Percentiles rank a stretch among this genome's conserved stretches.
Conservation (phyloP, 140 eudicot species). For the Artemisia princeps region DNA sequence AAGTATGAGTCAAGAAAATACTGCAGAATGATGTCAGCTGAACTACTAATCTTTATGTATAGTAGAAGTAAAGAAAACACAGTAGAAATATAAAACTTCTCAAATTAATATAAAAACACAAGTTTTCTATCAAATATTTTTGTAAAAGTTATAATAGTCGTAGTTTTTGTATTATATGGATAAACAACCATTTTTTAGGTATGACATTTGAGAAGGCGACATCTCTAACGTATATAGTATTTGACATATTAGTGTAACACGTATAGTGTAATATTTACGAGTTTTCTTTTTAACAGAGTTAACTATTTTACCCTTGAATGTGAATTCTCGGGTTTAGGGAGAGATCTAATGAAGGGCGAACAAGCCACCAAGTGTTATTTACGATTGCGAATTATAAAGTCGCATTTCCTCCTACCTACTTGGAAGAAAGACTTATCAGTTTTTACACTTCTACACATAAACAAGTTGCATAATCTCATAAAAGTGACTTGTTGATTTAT, state of each 20-base stretch:
- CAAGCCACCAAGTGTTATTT: too few relatives aligned
- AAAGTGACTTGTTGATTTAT: too few relatives aligned
- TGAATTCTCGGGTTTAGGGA: too few relatives aligned
- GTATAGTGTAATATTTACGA: neutral
- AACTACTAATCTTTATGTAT: neutral
- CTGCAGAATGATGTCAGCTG: slow-evolving; percentile 6
- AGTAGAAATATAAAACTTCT: too few relatives aligned
- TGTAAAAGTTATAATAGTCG: neutral
- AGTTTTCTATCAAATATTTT: neutral
- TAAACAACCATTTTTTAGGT: neutral
- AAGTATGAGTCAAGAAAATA: neutral
- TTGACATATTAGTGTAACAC: too few relatives aligned
- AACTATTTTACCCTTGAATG: neutral
- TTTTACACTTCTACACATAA: too few relatives aligned
- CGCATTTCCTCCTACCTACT: too few relatives aligned
- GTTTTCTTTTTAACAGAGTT: neutral
- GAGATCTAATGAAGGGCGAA: neutral
- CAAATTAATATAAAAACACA: too few relatives aligned
- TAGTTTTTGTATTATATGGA: too few relatives aligned
- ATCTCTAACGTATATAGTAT: neutral
- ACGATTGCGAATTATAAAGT: too few relatives aligned
- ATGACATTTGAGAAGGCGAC: neutral
- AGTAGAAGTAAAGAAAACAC: slow-evolving; percentile 10
- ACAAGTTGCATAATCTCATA: too few relatives aligned
- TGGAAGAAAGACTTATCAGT: too few relatives aligned